These are phyloP conservation scores for Aquilaria sinensis DNA, from an alignment of 345 rosid species.

Conservation along the genomic window DNA sequence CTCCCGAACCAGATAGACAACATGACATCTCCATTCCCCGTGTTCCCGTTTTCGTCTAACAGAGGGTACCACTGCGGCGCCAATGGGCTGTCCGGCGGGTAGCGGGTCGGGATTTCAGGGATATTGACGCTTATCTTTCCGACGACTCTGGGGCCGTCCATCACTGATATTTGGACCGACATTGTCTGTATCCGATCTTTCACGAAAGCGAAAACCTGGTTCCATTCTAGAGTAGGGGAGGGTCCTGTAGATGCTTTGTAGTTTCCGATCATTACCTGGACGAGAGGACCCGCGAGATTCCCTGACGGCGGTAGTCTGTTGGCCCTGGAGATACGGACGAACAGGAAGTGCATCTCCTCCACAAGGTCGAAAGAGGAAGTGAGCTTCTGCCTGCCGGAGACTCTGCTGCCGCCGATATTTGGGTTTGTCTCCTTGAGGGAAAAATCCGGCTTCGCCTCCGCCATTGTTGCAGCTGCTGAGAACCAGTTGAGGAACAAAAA, in stretches of 20 bases:
- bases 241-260: constrained; percentile 27
- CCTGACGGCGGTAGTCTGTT: constrained; percentile 18
- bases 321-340: constrained; percentile 24
- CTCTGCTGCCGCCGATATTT: constrained; percentile 21
- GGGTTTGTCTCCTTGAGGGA: constrained; percentile 32
- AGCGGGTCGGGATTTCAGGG: constrained; percentile 26
- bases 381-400: constrained; percentile 19
- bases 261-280: constrained; percentile 30
- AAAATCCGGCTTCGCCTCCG: constrained; percentile 9
- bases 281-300: constrained; percentile 21
- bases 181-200: constrained; percentile 29
- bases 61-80: constrained; percentile 41
- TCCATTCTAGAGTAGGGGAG: constrained; percentile 21
- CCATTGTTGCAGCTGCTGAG: too few species aligned
- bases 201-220: constrained; percentile 41
- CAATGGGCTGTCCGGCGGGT: constrained; percentile 32
- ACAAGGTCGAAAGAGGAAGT: constrained; percentile 33
- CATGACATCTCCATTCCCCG: constrained; percentile 32
- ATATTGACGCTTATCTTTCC: constrained; percentile 20
- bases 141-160: too few species aligned
- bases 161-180: not conserved
- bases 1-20: constrained; percentile 40
- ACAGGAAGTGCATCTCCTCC: constrained; percentile 31
- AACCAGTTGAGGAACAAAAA: too few species aligned
- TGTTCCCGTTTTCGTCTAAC: constrained; percentile 20